phyloP scores from a whole-genome alignment of 331 rosid genomes.

The Telfairia occidentalis region DNA sequence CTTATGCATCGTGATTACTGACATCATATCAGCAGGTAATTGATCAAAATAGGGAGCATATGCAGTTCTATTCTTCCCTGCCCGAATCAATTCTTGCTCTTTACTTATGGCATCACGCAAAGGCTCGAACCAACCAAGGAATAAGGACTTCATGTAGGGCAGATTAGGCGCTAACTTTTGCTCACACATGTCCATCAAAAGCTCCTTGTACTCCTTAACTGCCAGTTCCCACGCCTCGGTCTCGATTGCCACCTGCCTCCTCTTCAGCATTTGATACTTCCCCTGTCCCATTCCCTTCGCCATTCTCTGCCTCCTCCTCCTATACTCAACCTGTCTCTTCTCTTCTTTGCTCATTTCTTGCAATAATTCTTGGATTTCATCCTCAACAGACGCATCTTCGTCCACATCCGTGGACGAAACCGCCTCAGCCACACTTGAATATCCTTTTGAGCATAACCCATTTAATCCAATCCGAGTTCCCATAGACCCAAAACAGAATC shows the following conservation, averaged over 20 bases:
- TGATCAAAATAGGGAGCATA: slow-evolving; percentile 50
- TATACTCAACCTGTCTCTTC: slow-evolving; percentile 17
- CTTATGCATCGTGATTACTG: slow-evolving; percentile 90
- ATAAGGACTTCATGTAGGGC: slow-evolving; percentile 78
- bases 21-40: slow-evolving; percentile 78
- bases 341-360: slow-evolving; percentile 44
- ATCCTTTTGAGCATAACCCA: slow-evolving; percentile 34
- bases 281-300: slow-evolving; percentile 32
- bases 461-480: slow-evolving; percentile 16
- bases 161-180: slow-evolving; percentile 84
- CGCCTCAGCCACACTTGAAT: slow-evolving; percentile 54
- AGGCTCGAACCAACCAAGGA: slow-evolving; percentile 98
- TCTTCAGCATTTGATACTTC: slow-evolving; percentile 35
- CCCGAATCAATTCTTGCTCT: slow-evolving; percentile 46
- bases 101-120: slow-evolving; percentile 47
- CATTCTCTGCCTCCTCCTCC: slow-evolving; percentile 18
- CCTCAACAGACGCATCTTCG: slow-evolving; percentile 40
- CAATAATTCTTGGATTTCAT: slow-evolving; percentile 41
- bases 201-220: slow-evolving; percentile 65
- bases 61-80: slow-evolving; percentile 30
- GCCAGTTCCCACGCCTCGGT: slow-evolving; percentile 83
- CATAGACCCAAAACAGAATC: slow-evolving; percentile 15
- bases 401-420: slow-evolving; percentile 54
- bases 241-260: slow-evolving; percentile 76
- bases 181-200: slow-evolving; percentile 82